Base-by-base conservation (phyloP, 140 eudicot species). In the Flaveria floridana region DNA sequence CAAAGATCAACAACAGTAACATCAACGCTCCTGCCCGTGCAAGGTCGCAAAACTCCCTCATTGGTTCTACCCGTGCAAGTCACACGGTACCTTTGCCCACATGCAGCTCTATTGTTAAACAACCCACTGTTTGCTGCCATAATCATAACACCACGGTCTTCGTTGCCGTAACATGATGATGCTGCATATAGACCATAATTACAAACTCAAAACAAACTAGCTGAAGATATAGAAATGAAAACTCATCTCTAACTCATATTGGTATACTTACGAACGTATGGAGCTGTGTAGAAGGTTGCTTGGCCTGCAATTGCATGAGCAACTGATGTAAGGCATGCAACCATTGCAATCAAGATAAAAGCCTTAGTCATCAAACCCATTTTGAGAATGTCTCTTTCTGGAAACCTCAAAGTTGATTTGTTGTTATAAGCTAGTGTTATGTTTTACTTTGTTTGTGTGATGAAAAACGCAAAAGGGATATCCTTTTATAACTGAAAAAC, bases 1-100 rank as follows among this genome's bases (percentile, higher is more conserved):
- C 90, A 88, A 53, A 46, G 82, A 74, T 88, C 94, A 13, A 88
- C 94, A 5, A 83, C 79, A 1, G 65, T 86, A 15, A 86, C 91
- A 7, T 65, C 79, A 2, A 86, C 75, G 25, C 79, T 76, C 0
- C 56, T 52, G 4, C 83, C 82, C 5, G 68, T 72, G 80, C 91
- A 86, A 2, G 90, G 85, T 14, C 13, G 80, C 2, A 25, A 55
- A 6, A 71, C 78, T 1, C 87, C 87, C 1, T 0, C 25, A 14
- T 82, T 86, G 58, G 84, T 86, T 62, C 75, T 37, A 10, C 91
- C 62, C 0, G 85, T 84, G 85, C 91, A 86, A 12, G 47, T 53
- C 19, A 86, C 76, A 6, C 74, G 71, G 75, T 79, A 86, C 68
- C 71, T 75, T 5, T 52, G 16, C 12, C 91, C 91, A 56, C 91